Evolutionary conservation across 208 protist genomes (phyloP).

Genomic region (Trichomonas vaginalis): DNA sequence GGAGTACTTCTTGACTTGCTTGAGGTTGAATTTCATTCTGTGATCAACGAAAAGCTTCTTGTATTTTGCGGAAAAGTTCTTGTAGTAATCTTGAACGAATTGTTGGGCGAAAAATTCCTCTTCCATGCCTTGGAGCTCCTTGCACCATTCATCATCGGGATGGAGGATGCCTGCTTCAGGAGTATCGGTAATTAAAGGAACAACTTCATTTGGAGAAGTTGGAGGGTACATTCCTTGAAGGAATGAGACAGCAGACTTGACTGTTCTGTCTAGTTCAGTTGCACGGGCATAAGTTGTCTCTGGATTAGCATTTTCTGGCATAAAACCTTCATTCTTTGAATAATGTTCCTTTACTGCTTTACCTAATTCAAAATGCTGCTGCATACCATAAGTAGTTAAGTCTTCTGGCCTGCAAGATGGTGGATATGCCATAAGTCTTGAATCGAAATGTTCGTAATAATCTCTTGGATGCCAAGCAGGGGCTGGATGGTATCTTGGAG

Average conservation of each 20-base stretch:
- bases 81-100: not conserved
- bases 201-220: not conserved
- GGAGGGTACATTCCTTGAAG: constrained; percentile 9
- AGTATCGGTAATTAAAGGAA: not conserved
- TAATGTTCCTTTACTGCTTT: not conserved
- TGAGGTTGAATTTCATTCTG: not conserved
- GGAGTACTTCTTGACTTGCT: not conserved
- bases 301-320: not conserved
- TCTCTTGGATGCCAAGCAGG: not conserved
- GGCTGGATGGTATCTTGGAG: not conserved
- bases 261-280: not conserved
- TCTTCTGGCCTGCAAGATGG: not conserved
- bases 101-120: not conserved
- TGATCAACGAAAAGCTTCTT: not conserved
- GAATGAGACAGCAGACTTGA: not conserved
- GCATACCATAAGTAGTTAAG: not conserved
- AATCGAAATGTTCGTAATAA: not conserved
- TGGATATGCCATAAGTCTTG: not conserved
- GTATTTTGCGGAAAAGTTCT: not conserved
- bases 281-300: not conserved
- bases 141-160: not conserved
- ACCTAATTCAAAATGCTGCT: constrained; percentile 1
- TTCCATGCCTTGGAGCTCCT: not conserved
- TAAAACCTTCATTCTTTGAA: not conserved
- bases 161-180: not conserved